These are phyloP conservation scores for Solanum microdontum DNA, from an alignment of 257 asterid species.

Conservation along the genomic window DNA sequence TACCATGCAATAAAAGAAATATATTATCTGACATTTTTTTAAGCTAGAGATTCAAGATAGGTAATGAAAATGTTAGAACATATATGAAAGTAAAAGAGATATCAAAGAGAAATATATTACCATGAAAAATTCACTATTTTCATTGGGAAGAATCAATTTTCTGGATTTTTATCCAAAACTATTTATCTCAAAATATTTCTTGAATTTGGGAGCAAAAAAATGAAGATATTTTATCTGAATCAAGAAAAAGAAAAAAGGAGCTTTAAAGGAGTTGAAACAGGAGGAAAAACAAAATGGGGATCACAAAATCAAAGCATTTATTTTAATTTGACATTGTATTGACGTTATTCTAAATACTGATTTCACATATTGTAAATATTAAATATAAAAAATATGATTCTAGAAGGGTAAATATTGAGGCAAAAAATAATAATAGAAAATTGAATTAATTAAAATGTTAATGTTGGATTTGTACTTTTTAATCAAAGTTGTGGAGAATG, in stretches of 20 bases:
- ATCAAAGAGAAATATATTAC: background rate
- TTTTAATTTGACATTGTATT: background rate
- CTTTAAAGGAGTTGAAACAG: background rate
- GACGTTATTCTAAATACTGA: background rate
- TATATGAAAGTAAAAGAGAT: background rate
- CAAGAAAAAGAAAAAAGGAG: background rate
- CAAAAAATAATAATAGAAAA: background rate
- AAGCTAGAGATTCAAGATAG: background rate
- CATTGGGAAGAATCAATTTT: background rate
- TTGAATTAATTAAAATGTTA: background rate
- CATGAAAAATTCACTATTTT: background rate
- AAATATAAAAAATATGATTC: background rate
- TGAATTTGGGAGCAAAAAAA: background rate
- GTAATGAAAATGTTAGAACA: background rate
- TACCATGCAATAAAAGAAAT: background rate
- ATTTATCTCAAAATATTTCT: background rate
- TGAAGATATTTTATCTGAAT: background rate
- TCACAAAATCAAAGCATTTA: background rate
- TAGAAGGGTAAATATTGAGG: background rate
- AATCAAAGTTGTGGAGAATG: background rate
- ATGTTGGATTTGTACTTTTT: background rate
- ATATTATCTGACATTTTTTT: no score
- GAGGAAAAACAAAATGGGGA: background rate
- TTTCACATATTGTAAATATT: background rate
- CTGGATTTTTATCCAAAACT: background rate